Evolutionary conservation across 1,139 yeast species (phyloP).

Genomic region (Yamadazyma diospyri): DNA sequence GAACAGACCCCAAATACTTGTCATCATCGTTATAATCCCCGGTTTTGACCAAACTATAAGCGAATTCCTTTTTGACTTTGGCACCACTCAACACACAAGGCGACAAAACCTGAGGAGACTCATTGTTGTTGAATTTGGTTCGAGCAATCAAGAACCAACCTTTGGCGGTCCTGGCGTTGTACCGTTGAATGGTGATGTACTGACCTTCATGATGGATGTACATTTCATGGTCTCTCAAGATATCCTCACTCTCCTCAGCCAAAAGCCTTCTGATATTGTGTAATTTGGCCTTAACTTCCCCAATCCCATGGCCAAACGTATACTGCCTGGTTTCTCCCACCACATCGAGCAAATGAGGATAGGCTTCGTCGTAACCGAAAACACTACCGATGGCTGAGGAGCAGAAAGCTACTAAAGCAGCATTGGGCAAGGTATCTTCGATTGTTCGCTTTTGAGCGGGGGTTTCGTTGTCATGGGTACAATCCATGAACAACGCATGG

Average conservation of each 20-base stretch:
- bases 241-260: slow-evolving; percentile 63
- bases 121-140: slow-evolving; percentile 58
- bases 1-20: slow-evolving; percentile 53
- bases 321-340: slow-evolving; percentile 76
- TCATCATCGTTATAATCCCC: slow-evolving; percentile 49
- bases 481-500: slow-evolving; percentile 95
- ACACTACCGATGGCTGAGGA: slow-evolving; percentile 94
- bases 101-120: slow-evolving; percentile 48
- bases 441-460: slow-evolving; percentile 88
- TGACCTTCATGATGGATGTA: slow-evolving; percentile 94
- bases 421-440: slow-evolving; percentile 91
- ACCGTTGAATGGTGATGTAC: slow-evolving; percentile 84
- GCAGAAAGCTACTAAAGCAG: slow-evolving; percentile 90
- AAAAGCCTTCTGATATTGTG: slow-evolving; percentile 56
- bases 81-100: slow-evolving; percentile 70
- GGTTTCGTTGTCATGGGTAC: slow-evolving; percentile 93
- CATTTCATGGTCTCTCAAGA: slow-evolving; percentile 77
- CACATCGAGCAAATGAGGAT: slow-evolving; percentile 74
- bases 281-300: slow-evolving; percentile 60
- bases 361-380: slow-evolving; percentile 91
- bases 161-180: slow-evolving; percentile 76
- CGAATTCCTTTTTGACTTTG: slow-evolving; percentile 55
- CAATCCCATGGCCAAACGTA: slow-evolving; percentile 60
- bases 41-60: slow-evolving; percentile 50
- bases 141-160: slow-evolving; percentile 91